Evolutionary conservation across 495 filamentous ascomycete species (phyloP), one percentile per base, ranked within the genome.

Genomic region (Barbatosphaeria neglecta): DNA sequence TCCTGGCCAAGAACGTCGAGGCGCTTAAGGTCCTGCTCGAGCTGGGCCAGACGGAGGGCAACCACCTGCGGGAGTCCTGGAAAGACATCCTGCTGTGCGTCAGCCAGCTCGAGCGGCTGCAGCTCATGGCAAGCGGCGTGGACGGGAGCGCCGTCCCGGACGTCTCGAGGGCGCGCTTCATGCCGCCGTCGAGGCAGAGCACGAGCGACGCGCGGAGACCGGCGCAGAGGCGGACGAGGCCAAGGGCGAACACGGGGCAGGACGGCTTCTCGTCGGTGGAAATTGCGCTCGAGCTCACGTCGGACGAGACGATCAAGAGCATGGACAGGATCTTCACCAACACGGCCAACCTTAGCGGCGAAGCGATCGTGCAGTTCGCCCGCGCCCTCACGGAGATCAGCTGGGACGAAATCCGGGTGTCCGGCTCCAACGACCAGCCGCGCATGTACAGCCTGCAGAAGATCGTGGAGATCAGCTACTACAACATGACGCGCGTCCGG

Each of bases 331-430:
- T 99, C 46, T 99, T 97, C 57, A 95, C 87, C 33, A 94, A 87
- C 54, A 96, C 92, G 0, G 90, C 87, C 25, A 93, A 90, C 53
- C 74, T 99, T 4, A 90, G 84, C 22, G 87, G 89, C 47, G 87
- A 94, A 46, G 93, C 92, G 10, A 99, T 99, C 52, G 87, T 99
- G n/a, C 81, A 95, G 61, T 99, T 97, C 64, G 89, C 95, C 23
- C 79, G 82, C 37, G 92, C 92, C 1, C 65, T 99, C 48, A 94
- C 86, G 38, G 89, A 95, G 54, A 89, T 99, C 38, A 97, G 92
- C 64, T 96, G 92, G 92, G 90, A 97, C 55, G 92, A 99, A 60
- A 99, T 99, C 53, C 87, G 90, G 58, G 92, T 87, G 8, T 96
- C 90, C 0, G 92, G 93, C 8, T 88, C 93, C 45, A 95, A 86